Evolutionary conservation across 1,284 basidiomycete genomes (phyloP).

Genomic region (Moniliophthora roreri): DNA sequence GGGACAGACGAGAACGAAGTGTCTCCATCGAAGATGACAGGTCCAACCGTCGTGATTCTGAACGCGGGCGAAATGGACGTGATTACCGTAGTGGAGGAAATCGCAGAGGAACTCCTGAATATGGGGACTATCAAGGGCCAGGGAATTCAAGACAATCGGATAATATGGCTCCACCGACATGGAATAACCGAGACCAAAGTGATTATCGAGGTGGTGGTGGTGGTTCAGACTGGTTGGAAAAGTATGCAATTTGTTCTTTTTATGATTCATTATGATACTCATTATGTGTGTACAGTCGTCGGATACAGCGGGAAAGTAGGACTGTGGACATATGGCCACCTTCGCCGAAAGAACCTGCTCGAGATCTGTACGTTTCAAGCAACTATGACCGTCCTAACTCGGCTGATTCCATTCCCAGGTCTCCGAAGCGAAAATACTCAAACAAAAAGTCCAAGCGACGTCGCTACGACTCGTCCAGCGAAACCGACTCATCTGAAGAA

Average conservation of each 20-base stretch:
- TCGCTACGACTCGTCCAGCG: slow-evolving; percentile 48
- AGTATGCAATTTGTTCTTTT: slow-evolving; percentile 36
- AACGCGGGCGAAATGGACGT: slow-evolving; percentile 10
- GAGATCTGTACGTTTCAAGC: slow-evolving; percentile 63
- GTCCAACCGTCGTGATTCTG: too few relatives aligned
- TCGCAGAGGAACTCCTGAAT: slow-evolving; percentile 43
- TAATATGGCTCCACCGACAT: too few relatives aligned
- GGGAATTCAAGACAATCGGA: too few relatives aligned
- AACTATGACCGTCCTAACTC: too few relatives aligned
- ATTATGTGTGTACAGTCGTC: slow-evolving; percentile 53
- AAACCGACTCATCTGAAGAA: slow-evolving; percentile 63
- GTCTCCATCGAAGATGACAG: too few relatives aligned
- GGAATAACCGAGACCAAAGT: slow-evolving; percentile 22
- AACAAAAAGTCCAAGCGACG: slow-evolving; percentile 64
- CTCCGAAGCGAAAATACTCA: slow-evolving; percentile 51
- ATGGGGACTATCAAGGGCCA: slow-evolving; percentile 42
- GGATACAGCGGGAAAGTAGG: slow-evolving; percentile 66
- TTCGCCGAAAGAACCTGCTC: slow-evolving; percentile 72
- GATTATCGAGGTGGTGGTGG: slow-evolving; percentile 28
- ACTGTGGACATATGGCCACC: slow-evolving; percentile 80
- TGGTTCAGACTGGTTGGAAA: slow-evolving; percentile 54
- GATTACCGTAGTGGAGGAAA: slow-evolving; percentile 12
- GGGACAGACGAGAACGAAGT: too few relatives aligned
- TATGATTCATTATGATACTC: background rate
- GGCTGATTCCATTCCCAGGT: slow-evolving; percentile 41